Evolutionary conservation across 768 basidiomycete genomes (phyloP).

Genomic region (Pisolithus tinctorius): DNA sequence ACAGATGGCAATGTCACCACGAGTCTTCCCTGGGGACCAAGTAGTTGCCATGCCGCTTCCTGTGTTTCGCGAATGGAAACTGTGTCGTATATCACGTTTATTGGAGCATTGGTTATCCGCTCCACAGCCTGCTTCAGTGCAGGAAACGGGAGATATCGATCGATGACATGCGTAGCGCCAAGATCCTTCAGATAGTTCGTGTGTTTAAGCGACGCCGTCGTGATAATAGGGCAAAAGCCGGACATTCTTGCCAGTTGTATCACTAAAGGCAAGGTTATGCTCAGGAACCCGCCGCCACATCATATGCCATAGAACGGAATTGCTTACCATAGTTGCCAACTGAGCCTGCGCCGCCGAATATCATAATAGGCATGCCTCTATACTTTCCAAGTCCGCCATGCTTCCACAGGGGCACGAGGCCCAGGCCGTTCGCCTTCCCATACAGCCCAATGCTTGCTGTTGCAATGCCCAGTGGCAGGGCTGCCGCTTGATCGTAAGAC

Average conservation of each 20-base stretch:
- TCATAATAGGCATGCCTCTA: slow-evolving; percentile 36
- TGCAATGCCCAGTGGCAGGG: slow-evolving; percentile 43
- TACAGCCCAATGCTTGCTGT: slow-evolving; percentile 48
- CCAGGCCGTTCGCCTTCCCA: slow-evolving; percentile 32
- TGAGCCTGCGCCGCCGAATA: slow-evolving; percentile 43
- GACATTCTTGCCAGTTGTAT: slow-evolving; percentile 36
- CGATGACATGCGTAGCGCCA: slow-evolving; percentile 30
- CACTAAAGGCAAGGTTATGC: slow-evolving; percentile 14
- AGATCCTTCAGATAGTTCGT: slow-evolving; percentile 29
- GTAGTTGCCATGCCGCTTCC: slow-evolving; percentile 28
- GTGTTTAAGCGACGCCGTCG: slow-evolving; percentile 29
- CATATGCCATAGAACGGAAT: slow-evolving; percentile 3
- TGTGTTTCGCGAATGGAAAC: slow-evolving; percentile 35
- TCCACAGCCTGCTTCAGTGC: slow-evolving; percentile 29
- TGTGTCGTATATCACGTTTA: slow-evolving; percentile 33
- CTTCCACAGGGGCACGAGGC: slow-evolving; percentile 34
- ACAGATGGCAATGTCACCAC: slow-evolving; percentile 28
- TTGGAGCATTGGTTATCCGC: slow-evolving; percentile 30
- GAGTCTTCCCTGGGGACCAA: slow-evolving; percentile 33
- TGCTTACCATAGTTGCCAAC: slow-evolving; percentile 44
- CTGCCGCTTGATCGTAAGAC: slow-evolving; percentile 42
- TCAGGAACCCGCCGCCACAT: slow-evolving; percentile 9
- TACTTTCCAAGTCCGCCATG: slow-evolving; percentile 34
- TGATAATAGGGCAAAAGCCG: slow-evolving; percentile 33
- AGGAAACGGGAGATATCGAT: slow-evolving; percentile 21